A percentile compares a stretch with the other conserved stretches of the same genome.
phyloP scores from a whole-genome alignment of 208 protist species.

The Vickermania spadyakhi region DNA sequence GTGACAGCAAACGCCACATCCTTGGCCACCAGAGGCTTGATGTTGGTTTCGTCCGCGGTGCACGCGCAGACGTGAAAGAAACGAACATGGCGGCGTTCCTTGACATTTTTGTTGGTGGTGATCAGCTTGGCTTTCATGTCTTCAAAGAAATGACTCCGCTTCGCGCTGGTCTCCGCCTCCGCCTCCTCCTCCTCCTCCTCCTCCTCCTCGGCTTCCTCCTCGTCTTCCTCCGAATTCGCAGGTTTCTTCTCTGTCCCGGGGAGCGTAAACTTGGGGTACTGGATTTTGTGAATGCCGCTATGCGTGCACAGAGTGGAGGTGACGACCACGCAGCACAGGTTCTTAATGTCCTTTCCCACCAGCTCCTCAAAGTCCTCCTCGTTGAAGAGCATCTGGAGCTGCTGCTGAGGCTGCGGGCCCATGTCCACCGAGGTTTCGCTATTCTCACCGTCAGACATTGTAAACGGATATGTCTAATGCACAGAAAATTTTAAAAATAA shows the following conservation, averaged over 20 bases:
- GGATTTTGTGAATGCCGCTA: slow-evolving; percentile 41
- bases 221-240: slow-evolving; percentile 8
- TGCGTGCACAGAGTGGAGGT: slow-evolving; percentile 69
- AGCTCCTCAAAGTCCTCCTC: slow-evolving; percentile 51
- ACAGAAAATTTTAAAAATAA: too few relatives aligned
- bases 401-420: slow-evolving; percentile 25
- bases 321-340: slow-evolving; percentile 64
- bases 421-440: slow-evolving; percentile 20
- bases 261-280: slow-evolving; percentile 26
- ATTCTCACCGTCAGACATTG: slow-evolving; percentile 17
- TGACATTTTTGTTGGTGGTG: slow-evolving; percentile 10
- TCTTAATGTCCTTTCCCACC: slow-evolving; percentile 40
- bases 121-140: slow-evolving; percentile 43
- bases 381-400: slow-evolving; percentile 50
- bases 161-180: not conserved
- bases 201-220: slow-evolving; percentile 14
- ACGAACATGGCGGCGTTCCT: slow-evolving; percentile 51
- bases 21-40: slow-evolving; percentile 40
- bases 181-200: slow-evolving; percentile 3
- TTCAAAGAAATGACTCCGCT: slow-evolving; percentile 25
- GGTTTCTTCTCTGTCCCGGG: not conserved
- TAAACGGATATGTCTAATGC: too few relatives aligned
- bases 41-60: slow-evolving; percentile 50
- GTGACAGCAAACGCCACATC: slow-evolving; percentile 45
- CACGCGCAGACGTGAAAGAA: slow-evolving; percentile 79